Conservation (phyloP, 192 early-diverging fungal genomes). For the Chytriomyces sp. region DNA sequence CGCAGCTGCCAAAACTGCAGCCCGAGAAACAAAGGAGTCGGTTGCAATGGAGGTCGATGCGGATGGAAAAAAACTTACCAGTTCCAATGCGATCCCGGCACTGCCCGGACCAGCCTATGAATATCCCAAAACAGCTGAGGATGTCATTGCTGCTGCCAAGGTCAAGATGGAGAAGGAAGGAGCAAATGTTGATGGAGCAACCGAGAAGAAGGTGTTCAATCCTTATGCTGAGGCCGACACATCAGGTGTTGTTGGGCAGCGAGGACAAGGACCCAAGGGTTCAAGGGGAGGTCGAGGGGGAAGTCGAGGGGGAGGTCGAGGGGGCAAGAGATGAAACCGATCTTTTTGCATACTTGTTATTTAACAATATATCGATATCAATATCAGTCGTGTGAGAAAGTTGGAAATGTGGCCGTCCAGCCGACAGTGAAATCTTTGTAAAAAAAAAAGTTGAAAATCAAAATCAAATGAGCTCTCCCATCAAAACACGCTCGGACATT, state of each 20-base stretch:
- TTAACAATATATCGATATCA: too few relatives aligned
- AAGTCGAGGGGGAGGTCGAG: not conserved
- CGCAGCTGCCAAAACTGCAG: not conserved
- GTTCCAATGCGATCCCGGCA: not conserved
- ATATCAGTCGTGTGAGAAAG: too few relatives aligned
- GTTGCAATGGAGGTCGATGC: not conserved
- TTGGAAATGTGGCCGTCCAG: too few relatives aligned
- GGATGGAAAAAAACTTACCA: not conserved
- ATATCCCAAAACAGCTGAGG: not conserved
- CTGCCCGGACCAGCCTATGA: not conserved
- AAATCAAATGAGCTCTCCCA: too few relatives aligned
- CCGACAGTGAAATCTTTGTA: too few relatives aligned
- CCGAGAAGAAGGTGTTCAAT: slow-evolving; percentile 1
- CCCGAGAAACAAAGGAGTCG: not conserved
- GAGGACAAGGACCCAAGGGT: not conserved
- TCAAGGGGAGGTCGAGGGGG: not conserved
- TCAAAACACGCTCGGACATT: not conserved
- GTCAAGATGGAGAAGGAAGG: not conserved
- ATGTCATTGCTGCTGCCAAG: not conserved
- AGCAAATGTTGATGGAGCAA: not conserved
- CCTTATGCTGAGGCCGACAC: slow-evolving; percentile 1
- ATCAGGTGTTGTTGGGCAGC: not conserved
- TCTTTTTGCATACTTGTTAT: too few relatives aligned
- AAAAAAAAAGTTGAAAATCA: too few relatives aligned
- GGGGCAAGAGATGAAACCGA: too few relatives aligned